phyloP scores from a whole-genome alignment of 495 filamentous ascomycete species.

The Hypoxylon crocopeplum region DNA sequence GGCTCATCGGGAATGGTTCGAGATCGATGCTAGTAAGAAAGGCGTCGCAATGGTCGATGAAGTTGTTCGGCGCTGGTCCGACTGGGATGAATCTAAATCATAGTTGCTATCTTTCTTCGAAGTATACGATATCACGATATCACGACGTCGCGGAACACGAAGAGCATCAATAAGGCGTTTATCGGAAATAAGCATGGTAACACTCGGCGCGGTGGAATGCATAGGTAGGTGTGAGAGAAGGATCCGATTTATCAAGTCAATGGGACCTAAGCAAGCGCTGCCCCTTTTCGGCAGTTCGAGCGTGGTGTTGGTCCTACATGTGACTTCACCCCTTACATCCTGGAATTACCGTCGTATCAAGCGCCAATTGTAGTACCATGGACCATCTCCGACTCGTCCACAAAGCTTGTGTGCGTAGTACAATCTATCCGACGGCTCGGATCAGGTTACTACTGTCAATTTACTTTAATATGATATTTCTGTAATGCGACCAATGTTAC shows the following conservation, averaged over 20 bases:
- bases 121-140: conserved; percentile 14
- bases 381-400: background rate
- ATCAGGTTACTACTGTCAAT: conserved; percentile 7
- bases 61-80: conserved; percentile 83
- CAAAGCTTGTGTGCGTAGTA: background rate
- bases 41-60: conserved; percentile 81
- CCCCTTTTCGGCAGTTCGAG: conserved; percentile 14
- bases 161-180: conserved; percentile 7
- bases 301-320: conserved; percentile 4
- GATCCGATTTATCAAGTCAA: conserved; percentile 5
- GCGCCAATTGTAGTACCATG: background rate
- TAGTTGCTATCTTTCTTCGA: background rate
- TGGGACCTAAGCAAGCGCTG: conserved; percentile 4
- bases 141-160: conserved; percentile 3
- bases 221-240: conserved; percentile 6
- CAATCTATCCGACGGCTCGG: conserved; percentile 17
- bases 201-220: conserved; percentile 8
- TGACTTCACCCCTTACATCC: conserved; percentile 14
- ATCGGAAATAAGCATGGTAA: conserved; percentile 6
- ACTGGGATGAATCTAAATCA: conserved; percentile 64
- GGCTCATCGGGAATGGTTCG: conserved; percentile 96
- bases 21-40: conserved; percentile 75
- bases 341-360: conserved; percentile 6
- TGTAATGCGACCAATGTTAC: conserved; percentile 2
- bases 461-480: conserved; percentile 8